Percentiles rank a stretch among this genome's conserved stretches.
phyloP scores from a whole-genome alignment of 768 basidiomycete genomes.

The Russula dissimulans region DNA sequence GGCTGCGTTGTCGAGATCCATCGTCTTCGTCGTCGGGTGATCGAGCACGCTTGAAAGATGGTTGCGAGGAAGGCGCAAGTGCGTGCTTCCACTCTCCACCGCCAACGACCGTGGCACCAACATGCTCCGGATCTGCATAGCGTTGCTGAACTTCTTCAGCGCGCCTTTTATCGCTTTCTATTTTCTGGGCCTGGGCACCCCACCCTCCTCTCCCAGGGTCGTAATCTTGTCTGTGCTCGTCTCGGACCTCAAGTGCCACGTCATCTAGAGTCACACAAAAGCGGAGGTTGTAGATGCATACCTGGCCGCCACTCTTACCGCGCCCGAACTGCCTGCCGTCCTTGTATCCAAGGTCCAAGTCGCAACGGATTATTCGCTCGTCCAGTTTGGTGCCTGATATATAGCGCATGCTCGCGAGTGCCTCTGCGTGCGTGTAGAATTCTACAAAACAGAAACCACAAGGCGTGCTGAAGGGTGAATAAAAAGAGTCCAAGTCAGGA shows the following conservation, averaged over 20 bases:
- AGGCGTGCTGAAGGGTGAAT: slow-evolving; percentile 51
- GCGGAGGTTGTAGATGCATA: slow-evolving; percentile 17
- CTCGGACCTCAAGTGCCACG: slow-evolving; percentile 45
- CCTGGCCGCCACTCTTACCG: slow-evolving; percentile 95
- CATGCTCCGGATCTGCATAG: slow-evolving; percentile 73
- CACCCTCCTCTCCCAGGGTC: slow-evolving; percentile 93
- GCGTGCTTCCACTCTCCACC: slow-evolving; percentile 80
- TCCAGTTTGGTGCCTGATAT: slow-evolving; percentile 98
- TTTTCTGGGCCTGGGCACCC: slow-evolving; percentile 77
- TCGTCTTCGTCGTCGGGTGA: slow-evolving; percentile 76
- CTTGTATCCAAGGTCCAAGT: slow-evolving; percentile 92
- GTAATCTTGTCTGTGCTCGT: slow-evolving; percentile 95
- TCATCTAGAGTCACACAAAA: neutral
- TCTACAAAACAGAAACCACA: slow-evolving; percentile 96
- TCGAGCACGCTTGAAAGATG: slow-evolving; percentile 53
- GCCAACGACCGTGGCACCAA: slow-evolving; percentile 72
- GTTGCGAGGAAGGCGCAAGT: slow-evolving; percentile 35
- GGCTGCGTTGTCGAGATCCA: slow-evolving; percentile 45
- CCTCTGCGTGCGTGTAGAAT: slow-evolving; percentile 92
- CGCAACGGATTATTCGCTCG: slow-evolving; percentile 96
- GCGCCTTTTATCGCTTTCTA: slow-evolving; percentile 65
- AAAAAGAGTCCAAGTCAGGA: neutral
- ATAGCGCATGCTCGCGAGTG: slow-evolving; percentile 85
- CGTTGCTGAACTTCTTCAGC: slow-evolving; percentile 66
- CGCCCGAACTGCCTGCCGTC: slow-evolving; percentile 96